Conservation (phyloP, 2,329 filamentous ascomycete genomes). For the Colletotrichum liriopes region DNA sequence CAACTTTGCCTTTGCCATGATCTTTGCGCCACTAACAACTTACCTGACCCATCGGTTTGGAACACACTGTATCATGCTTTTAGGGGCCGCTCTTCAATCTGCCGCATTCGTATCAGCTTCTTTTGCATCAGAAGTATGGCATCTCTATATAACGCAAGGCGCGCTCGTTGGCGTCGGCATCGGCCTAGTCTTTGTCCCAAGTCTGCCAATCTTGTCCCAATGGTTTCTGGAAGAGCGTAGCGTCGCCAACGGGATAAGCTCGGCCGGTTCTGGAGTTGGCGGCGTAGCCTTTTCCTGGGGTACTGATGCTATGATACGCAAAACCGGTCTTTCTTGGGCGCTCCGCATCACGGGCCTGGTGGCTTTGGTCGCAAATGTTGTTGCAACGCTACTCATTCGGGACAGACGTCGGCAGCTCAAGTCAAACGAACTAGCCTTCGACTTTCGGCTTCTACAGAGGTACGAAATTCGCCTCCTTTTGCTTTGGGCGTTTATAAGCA, state of each 20-base stretch:
- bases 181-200: conserved; percentile 57
- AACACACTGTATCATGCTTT: conserved; percentile 46
- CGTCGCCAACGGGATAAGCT: conserved; percentile 57
- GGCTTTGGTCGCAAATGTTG: conserved; percentile 48
- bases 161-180: conserved; percentile 57
- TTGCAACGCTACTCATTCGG: conserved; percentile 52
- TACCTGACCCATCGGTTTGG: conserved; percentile 7
- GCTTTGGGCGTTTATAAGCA: neutral
- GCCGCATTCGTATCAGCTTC: conserved; percentile 27
- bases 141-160: conserved; percentile 59
- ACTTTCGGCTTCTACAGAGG: neutral
- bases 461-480: neutral
- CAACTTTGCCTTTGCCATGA: conserved; percentile 30
- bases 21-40: conserved; percentile 19
- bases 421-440: neutral
- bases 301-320: conserved; percentile 55
- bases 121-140: neutral
- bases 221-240: conserved; percentile 58
- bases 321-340: conserved; percentile 53
- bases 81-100: conserved; percentile 54
- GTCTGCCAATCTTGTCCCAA: conserved; percentile 54
- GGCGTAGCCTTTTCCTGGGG: conserved; percentile 55
- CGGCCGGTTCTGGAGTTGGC: conserved; percentile 57
- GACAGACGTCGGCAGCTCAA: neutral
- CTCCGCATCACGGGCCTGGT: conserved; percentile 56